Evolutionary conservation across 2,329 filamentous ascomycete species (phyloP).

Genomic region (Talaromyces funiculosus): DNA sequence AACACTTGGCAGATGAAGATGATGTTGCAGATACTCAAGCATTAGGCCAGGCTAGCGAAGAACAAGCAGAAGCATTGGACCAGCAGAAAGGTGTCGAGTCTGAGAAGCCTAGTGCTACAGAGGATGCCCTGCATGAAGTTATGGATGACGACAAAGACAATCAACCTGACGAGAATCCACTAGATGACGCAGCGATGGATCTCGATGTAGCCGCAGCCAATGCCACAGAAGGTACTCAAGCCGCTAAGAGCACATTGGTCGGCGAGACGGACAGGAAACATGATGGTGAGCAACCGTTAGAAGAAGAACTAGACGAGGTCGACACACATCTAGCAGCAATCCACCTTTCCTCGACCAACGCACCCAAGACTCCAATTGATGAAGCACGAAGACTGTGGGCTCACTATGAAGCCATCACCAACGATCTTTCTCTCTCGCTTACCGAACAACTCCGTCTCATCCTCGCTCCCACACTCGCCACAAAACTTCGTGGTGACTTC

Average conservation of each 20-base stretch:
- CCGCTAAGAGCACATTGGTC: constrained; percentile 46
- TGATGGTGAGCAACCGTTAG: constrained; percentile 38
- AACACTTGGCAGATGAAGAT: constrained; percentile 83
- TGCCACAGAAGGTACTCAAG: constrained; percentile 44
- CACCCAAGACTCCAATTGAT: constrained; percentile 42
- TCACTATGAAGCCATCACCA: constrained; percentile 75
- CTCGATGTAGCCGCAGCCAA: constrained; percentile 29
- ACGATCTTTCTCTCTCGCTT: constrained; percentile 77
- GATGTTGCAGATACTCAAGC: constrained; percentile 82
- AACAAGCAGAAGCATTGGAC: constrained; percentile 79
- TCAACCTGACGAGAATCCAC: constrained; percentile 43
- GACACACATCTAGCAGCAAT: constrained; percentile 62
- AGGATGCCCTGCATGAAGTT: constrained; percentile 53
- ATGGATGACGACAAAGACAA: constrained; percentile 34
- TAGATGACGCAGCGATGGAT: constrained; percentile 41
- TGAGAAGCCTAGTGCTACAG: constrained; percentile 52
- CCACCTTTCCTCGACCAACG: constrained; percentile 55
- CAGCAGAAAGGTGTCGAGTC: constrained; percentile 81
- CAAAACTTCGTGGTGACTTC: constrained; percentile 93
- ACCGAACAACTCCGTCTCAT: constrained; percentile 95
- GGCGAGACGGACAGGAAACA: constrained; percentile 24
- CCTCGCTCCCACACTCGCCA: constrained; percentile 86
- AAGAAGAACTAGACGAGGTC: constrained; percentile 43
- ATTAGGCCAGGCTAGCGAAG: constrained; percentile 78
- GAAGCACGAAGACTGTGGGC: constrained; percentile 74